phyloP scores from a whole-genome alignment of 192 early-diverging fungal genomes.

The Linnemannia schmuckeri region DNA sequence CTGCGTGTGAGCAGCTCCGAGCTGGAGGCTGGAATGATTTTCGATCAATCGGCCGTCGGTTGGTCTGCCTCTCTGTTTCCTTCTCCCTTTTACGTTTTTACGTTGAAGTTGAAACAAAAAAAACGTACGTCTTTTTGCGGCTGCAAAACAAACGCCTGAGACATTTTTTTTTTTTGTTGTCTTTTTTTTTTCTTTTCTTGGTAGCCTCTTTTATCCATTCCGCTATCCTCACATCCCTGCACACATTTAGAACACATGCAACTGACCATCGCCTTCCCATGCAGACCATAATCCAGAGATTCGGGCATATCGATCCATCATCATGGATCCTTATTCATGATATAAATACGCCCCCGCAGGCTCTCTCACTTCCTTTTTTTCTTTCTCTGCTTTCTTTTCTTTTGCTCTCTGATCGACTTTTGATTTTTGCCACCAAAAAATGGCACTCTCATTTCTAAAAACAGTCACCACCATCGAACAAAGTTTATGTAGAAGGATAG shows the following conservation, averaged over 20 bases:
- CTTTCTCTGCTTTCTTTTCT: background rate
- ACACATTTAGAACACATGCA: background rate
- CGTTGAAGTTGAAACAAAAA: background rate
- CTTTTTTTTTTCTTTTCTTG: background rate
- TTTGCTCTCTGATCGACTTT: background rate
- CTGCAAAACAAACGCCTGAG: background rate
- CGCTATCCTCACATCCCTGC: background rate
- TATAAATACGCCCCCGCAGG: background rate
- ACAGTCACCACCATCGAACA: too few relatives aligned
- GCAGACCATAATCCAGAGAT: too few relatives aligned
- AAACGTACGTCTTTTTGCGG: background rate
- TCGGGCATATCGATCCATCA: too few relatives aligned
- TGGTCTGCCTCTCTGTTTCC: too few relatives aligned
- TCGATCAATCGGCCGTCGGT: too few relatives aligned
- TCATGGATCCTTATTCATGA: too few relatives aligned
- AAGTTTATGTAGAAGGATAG: conserved; percentile 22
- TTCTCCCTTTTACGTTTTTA: background rate
- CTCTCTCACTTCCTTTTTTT: background rate
- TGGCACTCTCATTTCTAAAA: too few relatives aligned
- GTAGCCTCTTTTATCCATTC: background rate
- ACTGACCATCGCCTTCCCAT: too few relatives aligned
- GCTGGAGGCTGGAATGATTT: too few relatives aligned
- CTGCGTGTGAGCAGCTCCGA: too few relatives aligned
- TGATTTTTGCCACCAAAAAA: background rate
- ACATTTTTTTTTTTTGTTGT: background rate